Conservation (phyloP, 2,329 filamentous ascomycete species). For the Podosphaera fusca region DNA sequence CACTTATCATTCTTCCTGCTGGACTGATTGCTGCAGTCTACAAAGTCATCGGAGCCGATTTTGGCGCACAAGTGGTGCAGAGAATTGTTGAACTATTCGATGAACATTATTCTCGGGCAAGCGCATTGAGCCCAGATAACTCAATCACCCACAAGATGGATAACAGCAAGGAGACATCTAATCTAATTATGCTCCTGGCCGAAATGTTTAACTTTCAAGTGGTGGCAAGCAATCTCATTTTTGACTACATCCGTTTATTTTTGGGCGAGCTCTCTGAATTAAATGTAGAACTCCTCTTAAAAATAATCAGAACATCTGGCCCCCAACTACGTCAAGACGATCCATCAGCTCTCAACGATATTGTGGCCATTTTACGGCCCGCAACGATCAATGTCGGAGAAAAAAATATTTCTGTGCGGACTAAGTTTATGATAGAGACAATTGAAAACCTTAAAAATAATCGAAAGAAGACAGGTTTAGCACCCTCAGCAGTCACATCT, state of each 20-base stretch:
- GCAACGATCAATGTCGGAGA: conserved; percentile 45
- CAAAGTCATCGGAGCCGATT: conserved; percentile 67
- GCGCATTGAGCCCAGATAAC: conserved; percentile 17
- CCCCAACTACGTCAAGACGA: conserved; percentile 73
- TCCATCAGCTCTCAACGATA: conserved; percentile 67
- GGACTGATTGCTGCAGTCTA: conserved; percentile 78
- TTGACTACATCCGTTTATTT: conserved; percentile 71
- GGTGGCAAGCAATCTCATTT: conserved; percentile 59
- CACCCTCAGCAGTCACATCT: conserved; percentile 46
- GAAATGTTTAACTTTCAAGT: conserved; percentile 87
- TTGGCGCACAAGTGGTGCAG: conserved; percentile 70
- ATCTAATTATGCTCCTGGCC: conserved; percentile 61
- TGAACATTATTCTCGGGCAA: conserved; percentile 28
- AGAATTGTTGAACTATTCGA: conserved; percentile 56
- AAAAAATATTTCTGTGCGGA: conserved; percentile 56
- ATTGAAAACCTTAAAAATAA: conserved; percentile 92
- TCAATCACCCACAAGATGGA: conserved; percentile 8
- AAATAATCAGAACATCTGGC: conserved; percentile 62
- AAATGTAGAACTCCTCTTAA: conserved; percentile 71
- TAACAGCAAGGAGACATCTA: conserved; percentile 39
- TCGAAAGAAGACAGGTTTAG: conserved; percentile 52
- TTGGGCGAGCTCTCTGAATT: conserved; percentile 54
- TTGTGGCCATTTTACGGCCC: conserved; percentile 56
- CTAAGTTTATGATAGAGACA: conserved; percentile 92
- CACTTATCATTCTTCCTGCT: conserved; percentile 73